Conservation (phyloP, 306 rosid species). For the Fragaria vesca region DNA sequence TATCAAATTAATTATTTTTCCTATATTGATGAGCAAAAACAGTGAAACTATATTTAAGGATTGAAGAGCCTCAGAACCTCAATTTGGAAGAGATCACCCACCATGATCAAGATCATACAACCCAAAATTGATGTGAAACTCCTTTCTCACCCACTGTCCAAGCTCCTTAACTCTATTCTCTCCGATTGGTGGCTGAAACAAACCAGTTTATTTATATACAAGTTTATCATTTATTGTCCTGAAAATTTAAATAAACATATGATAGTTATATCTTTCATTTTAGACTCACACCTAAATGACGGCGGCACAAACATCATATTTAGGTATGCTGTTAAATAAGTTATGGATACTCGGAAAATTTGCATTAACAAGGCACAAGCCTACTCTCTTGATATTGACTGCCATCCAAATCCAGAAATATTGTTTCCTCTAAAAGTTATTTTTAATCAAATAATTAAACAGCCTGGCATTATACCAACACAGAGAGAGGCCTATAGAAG, state of each 20-base stretch:
- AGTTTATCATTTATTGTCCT: slow-evolving; percentile 8
- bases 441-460: background rate
- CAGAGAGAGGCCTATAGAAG: background rate
- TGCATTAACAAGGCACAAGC: background rate
- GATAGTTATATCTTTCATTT: background rate
- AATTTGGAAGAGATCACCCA: no score
- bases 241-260: background rate
- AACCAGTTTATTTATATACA: slow-evolving; percentile 20
- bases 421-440: background rate
- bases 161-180: slow-evolving; percentile 66
- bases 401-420: background rate
- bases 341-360: background rate
- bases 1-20: no score
- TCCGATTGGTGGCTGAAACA: slow-evolving; percentile 86
- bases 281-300: background rate
- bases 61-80: no score
- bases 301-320: background rate
- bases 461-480: background rate
- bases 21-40: no score
- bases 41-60: no score
- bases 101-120: no score
- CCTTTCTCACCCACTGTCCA: slow-evolving; percentile 74
- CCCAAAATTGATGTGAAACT: slow-evolving; percentile 49
- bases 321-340: background rate
- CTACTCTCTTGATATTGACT: background rate